Percentiles rank a stretch among this genome's conserved stretches.
These are phyloP conservation scores for Candida koratica DNA, from an alignment of 805 yeast genomes.

Conservation along the genomic window DNA sequence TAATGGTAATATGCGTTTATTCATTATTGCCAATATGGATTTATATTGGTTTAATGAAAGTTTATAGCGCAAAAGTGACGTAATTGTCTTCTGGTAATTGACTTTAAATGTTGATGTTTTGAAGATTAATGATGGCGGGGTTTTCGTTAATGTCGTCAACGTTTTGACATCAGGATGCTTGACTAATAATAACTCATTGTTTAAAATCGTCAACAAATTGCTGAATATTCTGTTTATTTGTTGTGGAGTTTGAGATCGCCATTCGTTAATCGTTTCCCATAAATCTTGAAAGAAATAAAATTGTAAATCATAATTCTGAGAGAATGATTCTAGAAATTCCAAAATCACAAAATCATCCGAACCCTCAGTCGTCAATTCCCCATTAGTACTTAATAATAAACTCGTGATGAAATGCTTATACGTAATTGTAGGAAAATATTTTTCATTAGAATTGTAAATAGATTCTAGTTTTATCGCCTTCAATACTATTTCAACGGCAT, in stretches of 20 bases:
- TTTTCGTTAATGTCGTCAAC: slow-evolving; percentile 25
- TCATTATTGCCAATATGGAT: slow-evolving; percentile 63
- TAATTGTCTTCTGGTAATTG: slow-evolving; percentile 68
- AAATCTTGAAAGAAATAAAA: slow-evolving; percentile 62
- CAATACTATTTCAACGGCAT: slow-evolving; percentile 50
- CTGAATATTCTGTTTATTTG: slow-evolving; percentile 25
- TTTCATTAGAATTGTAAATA: slow-evolving; percentile 48
- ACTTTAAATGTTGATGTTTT: slow-evolving; percentile 48
- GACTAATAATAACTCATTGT: slow-evolving; percentile 21
- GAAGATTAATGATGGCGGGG: slow-evolving; percentile 34
- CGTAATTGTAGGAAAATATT: slow-evolving; percentile 58
- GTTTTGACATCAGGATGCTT: slow-evolving; percentile 23
- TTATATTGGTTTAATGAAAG: slow-evolving; percentile 59
- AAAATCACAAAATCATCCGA: slow-evolving; percentile 45
- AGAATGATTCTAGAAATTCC: slow-evolving; percentile 56
- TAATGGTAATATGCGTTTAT: slow-evolving; percentile 79
- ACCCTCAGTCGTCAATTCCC: slow-evolving; percentile 43
- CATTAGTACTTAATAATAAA: slow-evolving; percentile 28
- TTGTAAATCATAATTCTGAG: slow-evolving; percentile 70
- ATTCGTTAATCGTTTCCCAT: slow-evolving; percentile 19
- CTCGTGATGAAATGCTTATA: slow-evolving; percentile 40
- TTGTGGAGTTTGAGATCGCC: slow-evolving; percentile 14
- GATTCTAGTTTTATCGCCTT: slow-evolving; percentile 57
- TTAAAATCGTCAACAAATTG: slow-evolving; percentile 39
- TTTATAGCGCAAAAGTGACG: slow-evolving; percentile 50